phyloP scores from a whole-genome alignment of 768 basidiomycete genomes.

The Boletus subparvulus region DNA sequence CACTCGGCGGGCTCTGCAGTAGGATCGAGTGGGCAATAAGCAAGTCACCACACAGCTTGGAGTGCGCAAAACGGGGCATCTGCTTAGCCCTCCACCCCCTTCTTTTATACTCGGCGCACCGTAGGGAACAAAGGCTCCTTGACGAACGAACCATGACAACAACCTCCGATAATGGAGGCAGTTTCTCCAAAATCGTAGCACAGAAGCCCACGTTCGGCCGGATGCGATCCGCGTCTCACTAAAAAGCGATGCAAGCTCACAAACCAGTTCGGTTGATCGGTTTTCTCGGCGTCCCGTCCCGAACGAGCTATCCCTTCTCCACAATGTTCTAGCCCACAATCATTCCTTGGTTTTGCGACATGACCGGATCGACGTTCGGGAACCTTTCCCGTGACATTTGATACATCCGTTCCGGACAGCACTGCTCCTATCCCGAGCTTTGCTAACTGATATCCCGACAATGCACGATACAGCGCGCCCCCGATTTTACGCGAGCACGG shows the following conservation, averaged over 20 bases:
- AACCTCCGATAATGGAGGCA: constrained; percentile 9
- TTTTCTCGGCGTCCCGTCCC: constrained; percentile 3
- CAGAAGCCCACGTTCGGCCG: neutral
- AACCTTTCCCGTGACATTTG: neutral
- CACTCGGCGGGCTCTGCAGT: constrained; percentile 7
- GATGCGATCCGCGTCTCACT: constrained; percentile 20
- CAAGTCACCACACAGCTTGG: constrained; percentile 11
- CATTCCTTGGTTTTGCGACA: constrained; percentile 15
- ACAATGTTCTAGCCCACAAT: neutral
- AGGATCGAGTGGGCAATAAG: constrained; percentile 12
- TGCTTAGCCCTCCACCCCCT: constrained; percentile 2
- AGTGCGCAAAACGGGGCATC: neutral
- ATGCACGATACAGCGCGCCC: neutral
- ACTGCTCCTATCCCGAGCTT: neutral
- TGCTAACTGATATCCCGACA: constrained; percentile 2
- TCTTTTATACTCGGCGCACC: constrained; percentile 21
- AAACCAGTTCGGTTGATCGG: constrained; percentile 24
- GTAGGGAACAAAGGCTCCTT: constrained; percentile 9
- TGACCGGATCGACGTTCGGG: constrained; percentile 23
- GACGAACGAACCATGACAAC: constrained; percentile 13
- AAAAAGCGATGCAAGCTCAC: constrained; percentile 3
- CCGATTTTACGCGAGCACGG: constrained; percentile 3
- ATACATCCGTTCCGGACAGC: neutral
- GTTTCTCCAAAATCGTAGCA: constrained; percentile 9
- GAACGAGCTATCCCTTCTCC: neutral